Evolutionary conservation across 75 land plant species (phyloP), one percentile per base, ranked within the genome.

Genomic region (Adiantum capillusveneris): DNA sequence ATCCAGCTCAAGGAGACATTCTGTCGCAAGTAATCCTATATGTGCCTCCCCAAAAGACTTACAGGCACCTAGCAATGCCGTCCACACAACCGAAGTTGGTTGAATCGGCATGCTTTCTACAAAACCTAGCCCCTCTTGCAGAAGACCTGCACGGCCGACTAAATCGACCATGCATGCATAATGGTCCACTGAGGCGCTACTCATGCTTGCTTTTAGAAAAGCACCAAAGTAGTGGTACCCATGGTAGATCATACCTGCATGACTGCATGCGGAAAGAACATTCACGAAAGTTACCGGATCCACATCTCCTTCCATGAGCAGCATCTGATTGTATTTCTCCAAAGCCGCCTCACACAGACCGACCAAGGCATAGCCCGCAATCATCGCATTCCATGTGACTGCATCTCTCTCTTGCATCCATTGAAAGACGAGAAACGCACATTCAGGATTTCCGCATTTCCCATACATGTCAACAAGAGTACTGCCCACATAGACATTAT

Each of bases 151-250:
- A 11, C 80, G 68, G 5, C 82, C 77, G 1, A 83, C 37, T 67
- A 79, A 27, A 57, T 83, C 82, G 17, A 83, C 82, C 0, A 73
- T 41, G 50, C 85, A 83, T 5, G 79, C 81, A 53, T 75, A 83
- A 66, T 83, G 81, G 63, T 78, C 78, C 7, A 31, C 41, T 1
- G 84, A 74, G n/a, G 65, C 63, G 25, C 72, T 67, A 18, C 79
- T 73, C 52, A 58, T 66, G 11, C 6, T 66, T 30, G 11, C 59
- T 31, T 50, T 70, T 18, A n/a, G 5, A 76, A 82, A 74, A 1
- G 72, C 58, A 12, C 70, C 52, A 51, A 82, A 77, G 25, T 69
- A 61, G 43, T 64, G 31, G 67, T 70, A 24, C 6, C 85, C 85
- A 14, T 30, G 56, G 0, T 75, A 29, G 44, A 71, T 62, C 9